Evolutionary conservation across 2,329 filamentous ascomycete species (phyloP), one percentile per base, ranked within the genome.

Genomic region (Colletotrichum musae): DNA sequence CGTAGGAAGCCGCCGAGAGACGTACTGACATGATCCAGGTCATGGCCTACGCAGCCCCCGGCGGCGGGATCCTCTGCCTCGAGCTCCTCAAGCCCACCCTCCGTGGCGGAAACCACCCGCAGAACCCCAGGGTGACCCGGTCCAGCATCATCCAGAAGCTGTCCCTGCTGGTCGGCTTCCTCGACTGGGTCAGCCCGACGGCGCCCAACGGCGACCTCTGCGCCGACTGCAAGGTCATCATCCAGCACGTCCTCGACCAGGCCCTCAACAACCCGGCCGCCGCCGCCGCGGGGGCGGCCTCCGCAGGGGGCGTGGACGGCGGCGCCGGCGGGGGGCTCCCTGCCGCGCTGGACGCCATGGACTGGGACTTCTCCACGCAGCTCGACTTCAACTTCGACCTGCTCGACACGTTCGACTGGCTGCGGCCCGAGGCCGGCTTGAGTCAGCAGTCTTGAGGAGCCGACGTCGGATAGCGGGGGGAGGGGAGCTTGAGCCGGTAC

Each of bases 131-230:
- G 15, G 75, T 87, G 10, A 85, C 81, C 3, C 80, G 83, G 1
- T 86, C 84, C 0, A 82, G 80, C 48, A 84, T 87, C 9, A 82
- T 87, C 41, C 85, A 87, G 71, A 84, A 87, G 62, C 78, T 88
- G 2, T 86, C 83, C 66, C 81, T 87, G 1, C 76, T 88, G 0
- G 80, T 86, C 2, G 85, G 83, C 0, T 87, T 87, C 63, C 78
- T 87, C 12, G 84, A 85, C 59, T 87, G 85, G 85, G 79, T 87
- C 1, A 78, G 80, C 4, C 83, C 84, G 0, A 80, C 80, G 2
- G 83, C 83, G 0, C 84, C 85, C 2, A 87, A 87, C 39, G 82
- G 81, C 6, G 79, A 83, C n/a, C 76, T 87, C 6, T 87, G 85
- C 71, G 76, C 74, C 18, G 78, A 83, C 21, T 85, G 83, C 74